Conservation (phyloP, 2,329 filamentous ascomycete species). For the Penicillium carneum region DNA sequence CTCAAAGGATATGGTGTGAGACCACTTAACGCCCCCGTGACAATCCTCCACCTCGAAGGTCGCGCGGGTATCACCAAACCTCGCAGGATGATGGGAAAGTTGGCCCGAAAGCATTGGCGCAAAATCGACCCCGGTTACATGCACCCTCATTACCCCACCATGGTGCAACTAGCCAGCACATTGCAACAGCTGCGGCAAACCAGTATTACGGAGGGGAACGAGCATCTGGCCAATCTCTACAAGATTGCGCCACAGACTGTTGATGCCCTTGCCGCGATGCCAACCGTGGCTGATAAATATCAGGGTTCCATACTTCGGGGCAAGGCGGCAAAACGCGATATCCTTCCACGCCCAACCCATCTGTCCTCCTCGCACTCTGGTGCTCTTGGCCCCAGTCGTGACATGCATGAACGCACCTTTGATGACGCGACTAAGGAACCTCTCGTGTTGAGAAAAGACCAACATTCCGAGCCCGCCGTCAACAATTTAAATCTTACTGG, state of each 20-base stretch:
- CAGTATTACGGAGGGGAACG: constrained; percentile 45
- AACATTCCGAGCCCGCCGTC: neutral
- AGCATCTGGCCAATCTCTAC: constrained; percentile 41
- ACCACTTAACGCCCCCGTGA: constrained; percentile 39
- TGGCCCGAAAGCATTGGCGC: constrained; percentile 44
- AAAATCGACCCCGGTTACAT: constrained; percentile 51
- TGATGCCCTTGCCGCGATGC: constrained; percentile 48
- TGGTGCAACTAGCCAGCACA: constrained; percentile 54
- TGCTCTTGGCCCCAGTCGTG: constrained; percentile 13
- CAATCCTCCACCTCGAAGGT: constrained; percentile 45
- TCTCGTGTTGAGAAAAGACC: neutral
- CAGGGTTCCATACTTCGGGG: constrained; percentile 52
- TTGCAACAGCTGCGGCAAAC: constrained; percentile 48
- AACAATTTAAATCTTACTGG: neutral
- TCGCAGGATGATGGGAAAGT: constrained; percentile 43
- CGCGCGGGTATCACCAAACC: constrained; percentile 27
- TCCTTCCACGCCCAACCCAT: neutral
- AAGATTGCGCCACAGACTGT: constrained; percentile 48
- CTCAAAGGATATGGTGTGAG: constrained; percentile 44
- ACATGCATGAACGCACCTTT: constrained; percentile 5
- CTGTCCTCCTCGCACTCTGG: constrained; percentile 19
- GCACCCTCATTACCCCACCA: constrained; percentile 54
- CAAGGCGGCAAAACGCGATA: constrained; percentile 28
- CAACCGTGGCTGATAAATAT: constrained; percentile 50
- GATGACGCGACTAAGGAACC: neutral